Conservation (phyloP, 140 eudicot genomes). For the Flaveria floridana region DNA sequence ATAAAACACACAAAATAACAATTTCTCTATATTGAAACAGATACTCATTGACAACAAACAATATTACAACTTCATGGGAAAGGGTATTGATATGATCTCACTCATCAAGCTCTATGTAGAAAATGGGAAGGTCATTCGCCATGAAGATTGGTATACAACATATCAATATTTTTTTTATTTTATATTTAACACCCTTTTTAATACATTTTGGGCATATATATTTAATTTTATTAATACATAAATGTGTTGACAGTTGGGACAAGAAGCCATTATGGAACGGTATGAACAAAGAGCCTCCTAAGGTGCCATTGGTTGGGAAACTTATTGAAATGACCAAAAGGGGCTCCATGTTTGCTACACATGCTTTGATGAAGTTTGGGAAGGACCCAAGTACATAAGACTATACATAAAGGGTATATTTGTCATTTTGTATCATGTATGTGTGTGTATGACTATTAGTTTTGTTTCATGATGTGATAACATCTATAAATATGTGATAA, state of each 20-base stretch:
- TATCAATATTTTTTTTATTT: neutral
- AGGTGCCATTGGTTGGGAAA: constrained; percentile 58
- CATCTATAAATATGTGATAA: neutral
- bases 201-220: neutral
- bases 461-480: neutral
- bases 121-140: constrained; percentile 75
- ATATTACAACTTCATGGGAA: constrained; percentile 75
- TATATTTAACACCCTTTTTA: neutral
- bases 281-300: constrained; percentile 44
- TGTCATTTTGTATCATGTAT: constrained; percentile 25
- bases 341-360: constrained; percentile 77
- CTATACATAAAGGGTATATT: constrained; percentile 6
- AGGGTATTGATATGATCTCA: constrained; percentile 69
- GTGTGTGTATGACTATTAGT: neutral
- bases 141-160: constrained; percentile 67
- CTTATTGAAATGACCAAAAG: constrained; percentile 49
- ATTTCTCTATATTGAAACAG: constrained; percentile 23
- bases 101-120: constrained; percentile 69
- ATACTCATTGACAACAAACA: constrained; percentile 79
- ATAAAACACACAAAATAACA: neutral
- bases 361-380: constrained; percentile 84
- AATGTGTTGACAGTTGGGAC: constrained; percentile 59
- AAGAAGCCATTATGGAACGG: constrained; percentile 66
- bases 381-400: constrained; percentile 54
- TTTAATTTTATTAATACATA: neutral